Evolutionary conservation across 2,329 filamentous ascomycete species (phyloP), one percentile per base, ranked within the genome.

Genomic region (Cladosporium sp.): DNA sequence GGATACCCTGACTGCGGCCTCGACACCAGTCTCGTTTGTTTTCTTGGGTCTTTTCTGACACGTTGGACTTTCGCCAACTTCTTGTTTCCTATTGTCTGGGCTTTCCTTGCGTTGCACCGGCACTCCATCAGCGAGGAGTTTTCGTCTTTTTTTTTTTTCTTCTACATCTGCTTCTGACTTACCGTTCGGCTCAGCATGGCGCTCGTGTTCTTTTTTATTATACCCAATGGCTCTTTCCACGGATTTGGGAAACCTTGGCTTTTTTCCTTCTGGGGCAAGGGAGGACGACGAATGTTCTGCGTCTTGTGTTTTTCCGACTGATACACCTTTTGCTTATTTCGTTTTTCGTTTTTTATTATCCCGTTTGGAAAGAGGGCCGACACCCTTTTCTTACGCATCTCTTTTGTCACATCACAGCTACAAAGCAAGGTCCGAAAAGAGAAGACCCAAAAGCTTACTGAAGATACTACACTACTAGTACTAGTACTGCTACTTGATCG

Each of bases 341-440:
- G 34, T 15, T 18, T 37, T 18, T 15, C 34, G 34, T 18, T 15
- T 18, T 5, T 15, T 12, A 37, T 37, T 12, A 5, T 15, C n/a
- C n/a, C 17, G 34, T 22, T 41, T 11, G 22, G 18, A 20, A 12
- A 22, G 13, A 18, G 22, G 18, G 19, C 13, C 19, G 39, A 42
- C 38, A 37, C n/a, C 13, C 13, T n/a, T 37, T 22, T 27, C 24
- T 43, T 36, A 50, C 47, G 38, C 47, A 43, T 42, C 20, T 50
- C 37, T 36, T 48, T 48, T 48, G 44, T 48, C 13, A 48, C 32
- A 48, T 30, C 39, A 47, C n/a, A n/a, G n/a, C n/a, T 9, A 27
- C 22, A 4, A 27, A 27, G 4, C 22, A 27, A 27, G n/a, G n/a
- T n/a, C 32, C 43, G 19, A 32, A 24, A 27, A 9, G 9, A 27